Evolutionary conservation across 306 rosid species (phyloP), one percentile per base, ranked within the genome.

Genomic region (Fragaria vesca): DNA sequence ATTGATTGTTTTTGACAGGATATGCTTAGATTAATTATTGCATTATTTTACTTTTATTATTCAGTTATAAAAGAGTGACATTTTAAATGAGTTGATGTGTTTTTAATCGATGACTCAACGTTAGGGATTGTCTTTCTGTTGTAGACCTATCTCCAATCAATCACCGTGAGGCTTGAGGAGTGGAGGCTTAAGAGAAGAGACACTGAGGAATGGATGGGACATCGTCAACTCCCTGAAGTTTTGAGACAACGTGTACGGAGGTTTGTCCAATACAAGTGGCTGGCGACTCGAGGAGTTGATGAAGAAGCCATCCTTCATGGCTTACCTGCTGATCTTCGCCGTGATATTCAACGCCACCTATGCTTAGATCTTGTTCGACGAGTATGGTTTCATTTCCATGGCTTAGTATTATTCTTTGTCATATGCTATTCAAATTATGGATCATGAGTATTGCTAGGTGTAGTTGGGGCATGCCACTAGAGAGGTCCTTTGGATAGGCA

Each of bases 131-230:
- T 46, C 78, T 76, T 79, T 78, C 62, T 80, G 71, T 50, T 69
- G 76, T 75, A 96, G 99, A 96, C 98, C 24, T 91, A 96, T 83
- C 88, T 96, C 87, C 99, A 96, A 90, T 96, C 99, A 46, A 85
- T 89, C 77, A 96, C 98, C 15, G 85, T 91, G 84, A 90, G 98
- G 88, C 96, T 91, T 16, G 99, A 96, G 85, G 99, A 96, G 70
- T 95, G 99, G 99, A 91, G 99, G 87, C 94, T 96, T 74, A 93
- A 89, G 85, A 91, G 81, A 82, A 88, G 98, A 81, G 99, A 96
- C 86, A 93, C 98, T 2, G 97, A 96, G 83, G 99, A 96, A 86
- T 96, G 99, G 99, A 96, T 96, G 99, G 86, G 89, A 85, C 97
- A 96, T 85, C 97, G 98, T 76, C 99, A 96, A 89, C 99, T 96